These are phyloP conservation scores for Linum tenue DNA, from an alignment of 345 rosid genomes.

Conservation along the genomic window DNA sequence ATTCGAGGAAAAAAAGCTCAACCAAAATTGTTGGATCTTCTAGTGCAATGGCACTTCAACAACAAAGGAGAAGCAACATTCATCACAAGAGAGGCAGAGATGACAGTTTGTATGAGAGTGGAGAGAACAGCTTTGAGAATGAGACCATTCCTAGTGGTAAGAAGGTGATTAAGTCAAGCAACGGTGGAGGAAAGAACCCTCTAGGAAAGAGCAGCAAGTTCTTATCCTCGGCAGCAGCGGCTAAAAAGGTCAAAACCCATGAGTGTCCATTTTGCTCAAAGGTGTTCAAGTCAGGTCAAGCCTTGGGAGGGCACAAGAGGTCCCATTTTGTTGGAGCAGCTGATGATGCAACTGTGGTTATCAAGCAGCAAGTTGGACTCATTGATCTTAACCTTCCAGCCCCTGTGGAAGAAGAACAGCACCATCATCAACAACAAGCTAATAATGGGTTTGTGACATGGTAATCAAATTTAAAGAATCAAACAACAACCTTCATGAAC, in stretches of 20 bases:
- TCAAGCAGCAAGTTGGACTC: slow-evolving; percentile 26
- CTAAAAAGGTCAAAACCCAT: slow-evolving; percentile 53
- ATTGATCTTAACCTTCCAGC: slow-evolving; percentile 94
- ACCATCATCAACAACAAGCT: background rate
- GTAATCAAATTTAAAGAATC: slow-evolving; percentile 12
- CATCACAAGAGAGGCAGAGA: no score
- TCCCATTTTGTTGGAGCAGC: slow-evolving; percentile 74
- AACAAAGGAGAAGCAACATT: no score
- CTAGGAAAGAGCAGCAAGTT: slow-evolving; percentile 16
- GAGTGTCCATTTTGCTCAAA: slow-evolving; percentile 84
- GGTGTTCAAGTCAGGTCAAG: slow-evolving; percentile 88
- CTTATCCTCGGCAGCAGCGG: slow-evolving; percentile 11
- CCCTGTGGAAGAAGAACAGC: slow-evolving; percentile 38
- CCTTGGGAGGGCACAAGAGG: slow-evolving; percentile 94
- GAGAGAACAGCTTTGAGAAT: no score
- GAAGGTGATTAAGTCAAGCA: slow-evolving; percentile 14
- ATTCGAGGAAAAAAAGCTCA: no score
- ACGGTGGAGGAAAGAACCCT: slow-evolving; percentile 20
- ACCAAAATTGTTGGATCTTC: no score
- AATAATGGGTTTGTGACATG: slow-evolving; percentile 25
- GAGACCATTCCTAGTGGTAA: background rate
- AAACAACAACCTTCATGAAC: no score
- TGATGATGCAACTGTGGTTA: slow-evolving; percentile 45
- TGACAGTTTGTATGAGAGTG: no score
- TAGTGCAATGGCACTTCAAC: no score